Evolutionary conservation across 1,284 basidiomycete species (phyloP).

Genomic region (Sphaerobolus stellatus): DNA sequence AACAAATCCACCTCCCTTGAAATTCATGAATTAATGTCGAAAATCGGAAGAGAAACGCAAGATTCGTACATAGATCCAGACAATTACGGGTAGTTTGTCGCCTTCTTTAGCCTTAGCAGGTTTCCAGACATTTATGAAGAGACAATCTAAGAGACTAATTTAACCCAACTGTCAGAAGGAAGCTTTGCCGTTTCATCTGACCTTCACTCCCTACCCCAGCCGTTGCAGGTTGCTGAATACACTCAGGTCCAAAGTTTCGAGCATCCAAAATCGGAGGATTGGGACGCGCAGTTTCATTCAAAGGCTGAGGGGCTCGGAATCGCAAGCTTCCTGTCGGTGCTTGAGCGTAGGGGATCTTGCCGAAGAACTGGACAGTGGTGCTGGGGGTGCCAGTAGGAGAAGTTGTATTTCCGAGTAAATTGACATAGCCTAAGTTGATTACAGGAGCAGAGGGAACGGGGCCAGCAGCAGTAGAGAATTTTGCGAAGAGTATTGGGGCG

Average conservation of each 20-base stretch:
- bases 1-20: conserved; percentile 45
- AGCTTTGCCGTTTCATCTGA: conserved; percentile 10
- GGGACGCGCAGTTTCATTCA: conserved; percentile 36
- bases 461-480: not conserved
- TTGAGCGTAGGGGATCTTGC: conserved; percentile 55
- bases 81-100: conserved; percentile 45
- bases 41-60: conserved; percentile 2
- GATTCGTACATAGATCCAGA: conserved; percentile 48
- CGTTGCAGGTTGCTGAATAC: conserved; percentile 43
- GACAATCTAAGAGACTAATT: conserved; percentile 37
- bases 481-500: not conserved
- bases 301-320: conserved; percentile 47
- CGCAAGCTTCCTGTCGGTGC: conserved; percentile 52
- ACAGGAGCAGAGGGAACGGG: conserved; percentile 30
- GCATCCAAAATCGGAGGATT: conserved; percentile 35
- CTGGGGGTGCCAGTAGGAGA: conserved; percentile 36
- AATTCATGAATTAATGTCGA: not conserved
- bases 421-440: conserved; percentile 51
- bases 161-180: not conserved
- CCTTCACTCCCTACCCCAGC: conserved; percentile 45
- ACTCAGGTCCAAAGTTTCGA: conserved; percentile 41
- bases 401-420: conserved; percentile 43
- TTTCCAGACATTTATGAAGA: conserved; percentile 55
- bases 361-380: conserved; percentile 42
- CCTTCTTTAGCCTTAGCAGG: conserved; percentile 42